Evolutionary conservation across 2,329 filamentous ascomycete genomes (phyloP), one percentile per base, ranked within the genome.

Genomic region (Penicillium griseofulvum): DNA sequence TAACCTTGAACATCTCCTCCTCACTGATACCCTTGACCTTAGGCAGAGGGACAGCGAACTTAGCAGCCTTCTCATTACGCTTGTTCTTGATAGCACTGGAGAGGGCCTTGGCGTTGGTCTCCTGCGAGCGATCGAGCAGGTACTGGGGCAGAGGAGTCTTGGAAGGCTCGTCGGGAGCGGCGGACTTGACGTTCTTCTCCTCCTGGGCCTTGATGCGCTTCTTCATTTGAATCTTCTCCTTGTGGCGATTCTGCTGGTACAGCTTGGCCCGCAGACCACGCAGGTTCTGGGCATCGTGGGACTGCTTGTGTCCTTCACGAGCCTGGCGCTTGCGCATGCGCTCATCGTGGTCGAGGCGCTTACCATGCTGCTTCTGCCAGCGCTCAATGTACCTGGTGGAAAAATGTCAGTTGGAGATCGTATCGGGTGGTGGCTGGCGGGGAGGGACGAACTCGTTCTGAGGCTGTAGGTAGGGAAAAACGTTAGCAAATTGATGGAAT

Each of bases 181-280:
- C 80, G 9, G 89, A 90, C 79, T 97, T 96, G 81, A 97, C 87
- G 71, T 97, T 95, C 78, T 91, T 87, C 81, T 97, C 90, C 78
- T 99, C 94, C 80, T 96, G 90, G 42, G 90, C 89, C 78, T 89
- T 90, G 83, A 99, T 95, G 70, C 87, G 81, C 83, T 96, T 96
- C 77, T 88, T 89, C 88, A 96, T 92, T 83, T 96, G 91, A 73
- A 96, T 96, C 87, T 99, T 99, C 82, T 99, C 92, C 74, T 92
- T 89, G 80, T 91, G 90, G 26, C 94, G 86, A 81, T 92, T 91
- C 84, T 97, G 87, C 75, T 93, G 88, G 80, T 94, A 87, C 69
- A 96, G 81, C 82, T 99, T 99, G 65, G 94, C 94, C 60, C 91
- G 83, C 67, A 97, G 85, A 62, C 94, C 94, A 59, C 89, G 88